These are phyloP conservation scores for Danielozyma ontarioensis DNA, from an alignment of 805 yeast genomes.

Conservation along the genomic window DNA sequence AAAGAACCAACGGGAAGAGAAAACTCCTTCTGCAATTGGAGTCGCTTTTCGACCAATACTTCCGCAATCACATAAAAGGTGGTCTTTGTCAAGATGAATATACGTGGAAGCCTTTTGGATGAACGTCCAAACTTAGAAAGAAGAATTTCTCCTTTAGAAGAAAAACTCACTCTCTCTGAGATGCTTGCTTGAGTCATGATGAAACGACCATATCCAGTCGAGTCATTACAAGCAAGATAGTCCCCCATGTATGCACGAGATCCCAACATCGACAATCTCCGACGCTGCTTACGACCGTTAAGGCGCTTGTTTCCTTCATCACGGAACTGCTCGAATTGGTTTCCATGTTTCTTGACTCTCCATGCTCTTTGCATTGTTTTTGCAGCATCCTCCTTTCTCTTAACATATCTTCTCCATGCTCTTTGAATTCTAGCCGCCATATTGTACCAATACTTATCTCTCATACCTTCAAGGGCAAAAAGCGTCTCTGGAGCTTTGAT, in stretches of 20 bases:
- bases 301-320: conserved; percentile 75
- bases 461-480: conserved; percentile 91
- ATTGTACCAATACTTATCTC: conserved; percentile 96
- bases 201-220: conserved; percentile 67
- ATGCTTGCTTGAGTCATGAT: conserved; percentile 67
- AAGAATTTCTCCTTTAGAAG: conserved; percentile 75
- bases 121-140: conserved; percentile 90
- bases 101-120: conserved; percentile 68
- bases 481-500: conserved; percentile 96
- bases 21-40: conserved; percentile 56
- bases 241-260: conserved; percentile 93
- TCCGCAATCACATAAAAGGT: conserved; percentile 71
- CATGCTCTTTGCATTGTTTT: conserved; percentile 74
- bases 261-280: conserved; percentile 82
- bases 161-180: conserved; percentile 65
- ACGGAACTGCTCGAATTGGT: conserved; percentile 76
- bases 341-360: conserved; percentile 76
- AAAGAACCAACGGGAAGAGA: conserved; percentile 57
- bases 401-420: conserved; percentile 85
- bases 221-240: conserved; percentile 77
- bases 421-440: conserved; percentile 98
- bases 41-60: conserved; percentile 54
- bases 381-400: conserved; percentile 83
- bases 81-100: conserved; percentile 61
- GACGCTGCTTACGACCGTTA: conserved; percentile 77